Evolutionary conservation across 2,329 filamentous ascomycete species (phyloP).

Genomic region (Acarospora socialis): DNA sequence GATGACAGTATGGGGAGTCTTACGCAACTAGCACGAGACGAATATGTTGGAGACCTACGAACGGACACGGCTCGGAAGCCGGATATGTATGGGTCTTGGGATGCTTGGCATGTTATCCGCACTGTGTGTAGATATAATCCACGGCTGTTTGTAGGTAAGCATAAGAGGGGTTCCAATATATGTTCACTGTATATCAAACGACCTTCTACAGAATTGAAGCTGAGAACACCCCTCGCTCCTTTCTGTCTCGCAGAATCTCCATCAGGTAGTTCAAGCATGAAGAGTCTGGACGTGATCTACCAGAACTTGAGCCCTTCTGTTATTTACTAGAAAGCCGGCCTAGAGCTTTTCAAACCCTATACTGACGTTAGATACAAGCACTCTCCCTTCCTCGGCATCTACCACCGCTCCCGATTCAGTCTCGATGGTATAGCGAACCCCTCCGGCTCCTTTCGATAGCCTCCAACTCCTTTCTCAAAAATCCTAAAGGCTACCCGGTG

Average conservation of each 20-base stretch:
- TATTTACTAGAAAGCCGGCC: no score
- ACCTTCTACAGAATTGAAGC: no score
- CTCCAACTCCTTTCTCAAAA: constrained; percentile 40
- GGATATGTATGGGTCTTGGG: constrained; percentile 72
- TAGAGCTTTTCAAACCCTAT: constrained; percentile 14
- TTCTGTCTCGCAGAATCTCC: no score
- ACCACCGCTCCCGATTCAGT: constrained; percentile 41
- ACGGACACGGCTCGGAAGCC: constrained; percentile 31
- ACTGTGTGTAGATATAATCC: constrained; percentile 72
- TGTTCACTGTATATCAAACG: no score
- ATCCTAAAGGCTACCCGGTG: constrained; percentile 44
- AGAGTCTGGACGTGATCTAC: no score
- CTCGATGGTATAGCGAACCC: constrained; percentile 50
- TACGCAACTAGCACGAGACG: constrained; percentile 27
- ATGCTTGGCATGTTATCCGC: constrained; percentile 82
- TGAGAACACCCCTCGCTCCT: no score
- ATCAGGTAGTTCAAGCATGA: no score
- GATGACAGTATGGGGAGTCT: constrained; percentile 32
- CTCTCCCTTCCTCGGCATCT: constrained; percentile 44
- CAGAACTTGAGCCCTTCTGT: no score
- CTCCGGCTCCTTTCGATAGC: constrained; percentile 42
- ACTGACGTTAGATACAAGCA: constrained; percentile 33
- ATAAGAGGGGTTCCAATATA: no score
- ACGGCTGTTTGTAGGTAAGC: constrained; percentile 71
- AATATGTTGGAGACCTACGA: constrained; percentile 21